These are phyloP conservation scores for Coemansia sp. DNA, from an alignment of 192 early-diverging fungal species.

Conservation along the genomic window DNA sequence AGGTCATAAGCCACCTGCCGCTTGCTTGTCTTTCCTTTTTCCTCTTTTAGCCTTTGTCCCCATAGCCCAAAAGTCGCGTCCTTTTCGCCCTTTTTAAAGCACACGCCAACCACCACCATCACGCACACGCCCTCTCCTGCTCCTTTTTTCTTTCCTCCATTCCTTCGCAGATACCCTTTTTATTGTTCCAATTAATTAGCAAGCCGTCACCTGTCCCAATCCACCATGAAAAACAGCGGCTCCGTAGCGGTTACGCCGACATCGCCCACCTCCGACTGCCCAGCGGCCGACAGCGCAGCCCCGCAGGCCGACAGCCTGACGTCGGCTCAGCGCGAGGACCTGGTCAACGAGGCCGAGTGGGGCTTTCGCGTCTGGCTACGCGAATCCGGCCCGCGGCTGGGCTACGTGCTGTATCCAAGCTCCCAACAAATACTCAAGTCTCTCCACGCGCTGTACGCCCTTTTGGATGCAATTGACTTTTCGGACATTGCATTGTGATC, in stretches of 20 bases:
- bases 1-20: not conserved
- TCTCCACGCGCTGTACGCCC: slow-evolving; percentile 26
- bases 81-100: not conserved
- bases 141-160: not conserved
- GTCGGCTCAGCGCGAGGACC: slow-evolving; percentile 21
- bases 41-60: slow-evolving; percentile 1
- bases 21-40: not conserved
- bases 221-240: slow-evolving; percentile 13
- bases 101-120: not conserved
- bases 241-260: slow-evolving; percentile 30
- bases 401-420: slow-evolving; percentile 51
- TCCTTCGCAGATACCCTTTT: not conserved
- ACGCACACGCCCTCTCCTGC: not conserved
- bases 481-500: slow-evolving; percentile 27
- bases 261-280: slow-evolving; percentile 8
- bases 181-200: not conserved
- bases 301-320: slow-evolving; percentile 15
- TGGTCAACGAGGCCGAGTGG: slow-evolving; percentile 43
- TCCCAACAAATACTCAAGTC: slow-evolving; percentile 44
- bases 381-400: slow-evolving; percentile 21
- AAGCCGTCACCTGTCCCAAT: not conserved
- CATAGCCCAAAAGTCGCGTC: not conserved
- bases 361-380: slow-evolving; percentile 43
- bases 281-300: not conserved
- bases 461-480: slow-evolving; percentile 36